A percentile compares a stretch with the other conserved stretches of the same genome.
Evolutionary conservation across 306 rosid species (phyloP).

Genomic region (Oxytropis ochrocephala): DNA sequence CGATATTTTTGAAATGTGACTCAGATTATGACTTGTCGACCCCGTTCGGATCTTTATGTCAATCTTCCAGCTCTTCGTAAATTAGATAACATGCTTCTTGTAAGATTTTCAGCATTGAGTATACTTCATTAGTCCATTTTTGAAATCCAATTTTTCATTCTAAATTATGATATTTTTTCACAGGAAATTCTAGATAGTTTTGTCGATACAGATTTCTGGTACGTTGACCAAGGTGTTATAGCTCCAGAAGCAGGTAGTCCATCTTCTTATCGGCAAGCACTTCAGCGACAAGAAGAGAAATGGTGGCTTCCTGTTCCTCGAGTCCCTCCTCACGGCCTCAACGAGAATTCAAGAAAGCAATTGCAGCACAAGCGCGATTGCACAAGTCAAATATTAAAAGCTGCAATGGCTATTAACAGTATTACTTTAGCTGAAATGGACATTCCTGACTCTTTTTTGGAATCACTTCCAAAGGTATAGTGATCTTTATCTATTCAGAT

Average conservation of each 20-base stretch:
- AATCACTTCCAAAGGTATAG: constrained; percentile 81
- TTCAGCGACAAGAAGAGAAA: constrained; percentile 86
- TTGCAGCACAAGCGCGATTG: constrained; percentile 87
- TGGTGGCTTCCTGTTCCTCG: constrained; percentile 99
- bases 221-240: constrained; percentile 83
- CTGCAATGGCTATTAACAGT: constrained; percentile 85
- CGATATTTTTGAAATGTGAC: constrained; percentile 20
- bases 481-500: neutral
- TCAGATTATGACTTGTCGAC: constrained; percentile 93
- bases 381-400: constrained; percentile 81
- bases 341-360: constrained; percentile 59
- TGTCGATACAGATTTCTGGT: constrained; percentile 77
- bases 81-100: constrained; percentile 96
- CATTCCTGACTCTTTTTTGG: constrained; percentile 78
- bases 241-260: constrained; percentile 66
- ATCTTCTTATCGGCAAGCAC: constrained; percentile 57
- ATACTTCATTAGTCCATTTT: constrained; percentile 1
- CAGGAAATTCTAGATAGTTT: constrained; percentile 86
- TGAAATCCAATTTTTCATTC: neutral
- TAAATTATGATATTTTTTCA: constrained; percentile 13
- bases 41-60: constrained; percentile 81
- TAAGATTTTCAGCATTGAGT: constrained; percentile 37
- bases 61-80: constrained; percentile 91
- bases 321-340: constrained; percentile 81
- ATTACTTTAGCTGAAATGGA: constrained; percentile 76